Base-by-base conservation (phyloP, 331 rosid species). In the Ulmus americana region DNA sequence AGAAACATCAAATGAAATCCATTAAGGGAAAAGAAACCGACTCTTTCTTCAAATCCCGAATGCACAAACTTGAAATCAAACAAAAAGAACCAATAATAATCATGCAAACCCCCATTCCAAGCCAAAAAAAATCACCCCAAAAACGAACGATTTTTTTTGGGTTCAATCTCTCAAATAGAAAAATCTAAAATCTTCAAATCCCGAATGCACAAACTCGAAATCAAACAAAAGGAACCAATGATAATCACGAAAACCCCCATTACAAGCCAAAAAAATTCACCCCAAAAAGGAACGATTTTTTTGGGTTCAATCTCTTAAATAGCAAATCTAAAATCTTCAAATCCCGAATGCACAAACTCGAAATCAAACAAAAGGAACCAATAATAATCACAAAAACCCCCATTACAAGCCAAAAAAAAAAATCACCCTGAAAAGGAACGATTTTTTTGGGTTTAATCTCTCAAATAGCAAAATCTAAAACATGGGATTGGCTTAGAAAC, bases 1-100 rank as follows among this genome's bases (percentile, higher is more conserved):
- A 71, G 70, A 71, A 63, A 44, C 28, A 43, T 46, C 7, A 38
- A 40, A 35, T 6, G 43, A 54, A 62, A 39, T 20, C 41, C 11
- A 15, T 14, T 6, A n/a, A 39, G 9, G 46, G 47, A 74, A 39
- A 18, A 8, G 5, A 7, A 12, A 20, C 11, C 45, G 60, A 60
- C 14, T 28, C 35, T 28, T 28, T 28, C 43, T 38, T 56, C 56
- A 15, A 45, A 56, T 51, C 51, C 15, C 10, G 44, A 12, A 41
- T 39, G 38, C 55, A 65, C 28, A 41, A 15, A 38, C 6, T 65
- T 11, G 55, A 62, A 57, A 45, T n/a, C 45, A 57, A 28, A 63
- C 53, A 55, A n/a, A 55, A 45, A 18, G 39, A 51, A 13, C 20
- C 47, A 13, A 55, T 45, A 45, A 49, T 10, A 5, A 28, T 28